Conservation (phyloP, 495 filamentous ascomycete genomes). For the Talaromyces borbonicus region DNA sequence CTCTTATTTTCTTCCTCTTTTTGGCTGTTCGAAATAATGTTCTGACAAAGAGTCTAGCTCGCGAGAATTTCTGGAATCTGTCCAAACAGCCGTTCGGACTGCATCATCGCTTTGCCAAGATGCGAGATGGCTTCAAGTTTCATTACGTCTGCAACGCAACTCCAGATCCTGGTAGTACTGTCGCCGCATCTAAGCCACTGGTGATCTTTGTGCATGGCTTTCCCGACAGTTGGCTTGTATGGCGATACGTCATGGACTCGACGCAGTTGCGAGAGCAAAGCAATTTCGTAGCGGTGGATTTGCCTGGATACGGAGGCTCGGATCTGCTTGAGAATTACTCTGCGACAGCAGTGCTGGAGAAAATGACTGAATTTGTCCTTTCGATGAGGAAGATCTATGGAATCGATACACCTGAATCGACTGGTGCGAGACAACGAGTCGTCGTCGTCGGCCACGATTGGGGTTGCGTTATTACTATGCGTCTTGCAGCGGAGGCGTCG, state of each 20-base stretch:
- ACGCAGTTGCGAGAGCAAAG: constrained; percentile 21
- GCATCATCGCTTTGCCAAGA: constrained; percentile 35
- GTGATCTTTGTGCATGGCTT: constrained; percentile 51
- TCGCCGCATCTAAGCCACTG: constrained; percentile 32
- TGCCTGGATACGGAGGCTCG: constrained; percentile 47
- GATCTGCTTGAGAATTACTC: constrained; percentile 36
- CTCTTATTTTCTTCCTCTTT: neutral
- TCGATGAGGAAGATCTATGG: constrained; percentile 36
- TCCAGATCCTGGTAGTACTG: constrained; percentile 13
- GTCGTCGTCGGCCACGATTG: constrained; percentile 48
- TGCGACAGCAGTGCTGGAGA: constrained; percentile 39
- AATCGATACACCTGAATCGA: constrained; percentile 16
- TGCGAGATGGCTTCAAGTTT: constrained; percentile 39
- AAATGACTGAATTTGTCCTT: constrained; percentile 39
- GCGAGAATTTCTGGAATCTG: constrained; percentile 37
- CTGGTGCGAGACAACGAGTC: constrained; percentile 22
- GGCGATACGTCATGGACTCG: constrained; percentile 32
- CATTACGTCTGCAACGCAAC: constrained; percentile 40
- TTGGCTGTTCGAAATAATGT: neutral
- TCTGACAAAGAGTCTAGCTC: constrained; percentile 21
- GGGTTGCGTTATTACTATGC: constrained; percentile 41
- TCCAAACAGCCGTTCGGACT: constrained; percentile 28
- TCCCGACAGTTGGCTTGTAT: constrained; percentile 46
- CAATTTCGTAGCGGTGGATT: constrained; percentile 40
- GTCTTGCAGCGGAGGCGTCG: constrained; percentile 45